Percentiles rank a stretch among this genome's conserved stretches.
These are phyloP conservation scores for Rhizopus microsporus DNA, from an alignment of 371 early-diverging fungal genomes.

Conservation along the genomic window DNA sequence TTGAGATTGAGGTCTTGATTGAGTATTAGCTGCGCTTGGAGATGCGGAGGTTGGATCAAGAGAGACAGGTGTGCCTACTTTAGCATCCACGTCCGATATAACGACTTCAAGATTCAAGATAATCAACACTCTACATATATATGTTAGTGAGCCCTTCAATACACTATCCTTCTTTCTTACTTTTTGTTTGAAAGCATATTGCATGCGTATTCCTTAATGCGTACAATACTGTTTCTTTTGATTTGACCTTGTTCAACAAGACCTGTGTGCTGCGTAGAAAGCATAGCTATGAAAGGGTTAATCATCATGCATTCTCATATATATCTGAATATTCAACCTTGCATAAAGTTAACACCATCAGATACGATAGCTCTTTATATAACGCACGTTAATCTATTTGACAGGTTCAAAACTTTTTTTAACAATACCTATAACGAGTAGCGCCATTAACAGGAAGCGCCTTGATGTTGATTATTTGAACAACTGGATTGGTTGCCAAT, in stretches of 20 bases:
- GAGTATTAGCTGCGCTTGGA: constrained; percentile 21
- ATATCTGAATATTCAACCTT: constrained; percentile 46
- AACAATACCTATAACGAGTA: constrained; percentile 59
- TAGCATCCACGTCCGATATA: constrained; percentile 29
- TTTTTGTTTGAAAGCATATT: constrained; percentile 59
- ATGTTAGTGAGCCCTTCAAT: background rate
- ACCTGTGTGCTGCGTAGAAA: constrained; percentile 57
- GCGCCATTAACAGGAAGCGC: constrained; percentile 30
- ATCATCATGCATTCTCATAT: background rate
- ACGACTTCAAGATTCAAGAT: constrained; percentile 53
- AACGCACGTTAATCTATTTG: background rate
- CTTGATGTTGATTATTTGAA: constrained; percentile 72
- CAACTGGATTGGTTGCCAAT: constrained; percentile 34
- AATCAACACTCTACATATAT: constrained; percentile 52
- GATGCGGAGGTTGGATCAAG: constrained; percentile 23
- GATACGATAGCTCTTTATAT: constrained; percentile 63
- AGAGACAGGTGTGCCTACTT: constrained; percentile 48
- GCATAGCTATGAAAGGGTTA: constrained; percentile 53
- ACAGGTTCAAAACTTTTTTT: constrained; percentile 6
- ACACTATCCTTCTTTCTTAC: constrained; percentile 33
- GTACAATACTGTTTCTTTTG: constrained; percentile 53
- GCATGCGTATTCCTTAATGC: constrained; percentile 49
- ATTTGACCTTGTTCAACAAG: constrained; percentile 51
- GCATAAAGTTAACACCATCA: constrained; percentile 68
- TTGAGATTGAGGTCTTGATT: constrained; percentile 1